Percentiles rank a stretch among this genome's conserved stretches.
Evolutionary conservation across 768 basidiomycete species (phyloP).

Genomic region (Termitomyces sp.): DNA sequence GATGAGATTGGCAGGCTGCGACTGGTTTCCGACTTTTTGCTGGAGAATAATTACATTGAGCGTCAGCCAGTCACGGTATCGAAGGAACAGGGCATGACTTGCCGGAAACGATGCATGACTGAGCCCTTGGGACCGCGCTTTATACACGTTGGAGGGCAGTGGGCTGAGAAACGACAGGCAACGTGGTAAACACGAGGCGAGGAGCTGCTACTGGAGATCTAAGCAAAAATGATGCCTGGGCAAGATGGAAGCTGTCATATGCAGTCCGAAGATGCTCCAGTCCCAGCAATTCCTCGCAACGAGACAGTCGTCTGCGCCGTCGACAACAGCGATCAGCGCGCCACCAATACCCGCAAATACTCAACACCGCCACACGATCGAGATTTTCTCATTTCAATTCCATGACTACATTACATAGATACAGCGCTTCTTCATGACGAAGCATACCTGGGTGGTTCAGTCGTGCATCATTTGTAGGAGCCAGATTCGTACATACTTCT

Average conservation of each 20-base stretch:
- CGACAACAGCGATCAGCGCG: slow-evolving; percentile 1
- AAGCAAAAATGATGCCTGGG: slow-evolving; percentile 2
- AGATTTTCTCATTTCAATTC: too few relatives aligned
- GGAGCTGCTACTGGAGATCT: slow-evolving; percentile 22
- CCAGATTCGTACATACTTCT: slow-evolving; percentile 60
- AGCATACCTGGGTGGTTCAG: slow-evolving; percentile 10
- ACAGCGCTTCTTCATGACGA: background rate
- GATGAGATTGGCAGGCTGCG: slow-evolving; percentile 25
- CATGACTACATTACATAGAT: background rate
- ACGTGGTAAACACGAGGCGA: slow-evolving; percentile 77
- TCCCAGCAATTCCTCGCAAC: too few relatives aligned
- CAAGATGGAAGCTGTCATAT: background rate
- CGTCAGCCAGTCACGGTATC: slow-evolving; percentile 17
- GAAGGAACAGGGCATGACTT: slow-evolving; percentile 25
- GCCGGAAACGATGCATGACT: slow-evolving; percentile 82
- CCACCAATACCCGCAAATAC: slow-evolving; percentile 12
- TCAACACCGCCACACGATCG: slow-evolving; percentile 6
- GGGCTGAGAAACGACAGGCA: slow-evolving; percentile 39
- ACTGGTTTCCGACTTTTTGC: slow-evolving; percentile 76
- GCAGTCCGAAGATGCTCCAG: slow-evolving; percentile 1
- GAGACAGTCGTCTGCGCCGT: background rate
- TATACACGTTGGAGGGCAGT: slow-evolving; percentile 54
- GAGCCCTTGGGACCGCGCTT: slow-evolving; percentile 43
- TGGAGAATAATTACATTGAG: slow-evolving; percentile 20
- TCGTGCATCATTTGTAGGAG: background rate